Conservation (phyloP, 805 yeast genomes). For the Nakazawaea peltata region DNA sequence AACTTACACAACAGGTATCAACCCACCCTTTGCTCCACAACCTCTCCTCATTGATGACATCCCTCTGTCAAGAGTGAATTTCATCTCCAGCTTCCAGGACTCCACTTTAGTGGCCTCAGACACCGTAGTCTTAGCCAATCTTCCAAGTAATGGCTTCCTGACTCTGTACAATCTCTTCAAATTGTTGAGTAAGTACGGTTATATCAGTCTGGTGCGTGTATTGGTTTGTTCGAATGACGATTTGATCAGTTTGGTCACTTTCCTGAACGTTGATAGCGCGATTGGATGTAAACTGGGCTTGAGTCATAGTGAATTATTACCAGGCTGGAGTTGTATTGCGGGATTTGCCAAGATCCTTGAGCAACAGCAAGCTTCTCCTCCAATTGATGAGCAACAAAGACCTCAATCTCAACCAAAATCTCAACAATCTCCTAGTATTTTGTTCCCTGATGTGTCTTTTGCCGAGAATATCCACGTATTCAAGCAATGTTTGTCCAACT, state of each 20-base stretch:
- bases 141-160: constrained; percentile 41
- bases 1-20: constrained; percentile 24
- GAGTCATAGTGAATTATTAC: constrained; percentile 75
- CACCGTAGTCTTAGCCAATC: constrained; percentile 69
- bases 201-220: constrained; percentile 51
- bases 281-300: constrained; percentile 69
- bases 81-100: constrained; percentile 69
- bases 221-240: constrained; percentile 31
- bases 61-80: no score
- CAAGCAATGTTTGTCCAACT: constrained; percentile 37
- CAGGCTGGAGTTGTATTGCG: constrained; percentile 68
- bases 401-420: constrained; percentile 8
- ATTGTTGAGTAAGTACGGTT: constrained; percentile 56
- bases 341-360: constrained; percentile 74
- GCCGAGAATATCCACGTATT: constrained; percentile 13
- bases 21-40: constrained; percentile 9
- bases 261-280: constrained; percentile 64
- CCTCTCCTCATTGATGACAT: no score
- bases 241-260: constrained; percentile 58
- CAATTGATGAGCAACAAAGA: not conserved
- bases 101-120: constrained; percentile 68
- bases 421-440: constrained; percentile 13
- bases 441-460: constrained; percentile 12
- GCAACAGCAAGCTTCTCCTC: not conserved
- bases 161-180: constrained; percentile 47